A percentile compares a stretch with the other conserved stretches of the same genome.
Evolutionary conservation across 2,329 filamentous ascomycete genomes (phyloP).

Genomic region (Colletotrichum ledebouriae): DNA sequence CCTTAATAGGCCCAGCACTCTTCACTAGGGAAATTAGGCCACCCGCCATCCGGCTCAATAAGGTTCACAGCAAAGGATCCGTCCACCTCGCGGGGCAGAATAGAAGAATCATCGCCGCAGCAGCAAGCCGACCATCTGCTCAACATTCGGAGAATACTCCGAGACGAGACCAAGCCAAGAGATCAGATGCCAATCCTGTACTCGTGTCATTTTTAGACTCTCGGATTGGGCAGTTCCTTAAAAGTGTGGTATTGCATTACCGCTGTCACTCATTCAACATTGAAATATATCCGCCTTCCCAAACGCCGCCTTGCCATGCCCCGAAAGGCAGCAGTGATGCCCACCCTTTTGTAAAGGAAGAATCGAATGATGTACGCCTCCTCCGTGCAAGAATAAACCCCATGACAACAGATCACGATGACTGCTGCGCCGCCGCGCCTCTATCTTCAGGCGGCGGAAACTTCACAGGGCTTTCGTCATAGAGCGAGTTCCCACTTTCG

Average conservation of each 20-base stretch:
- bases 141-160: no score
- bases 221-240: not conserved
- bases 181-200: no score
- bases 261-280: conserved; percentile 38
- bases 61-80: no score
- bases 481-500: conserved; percentile 43
- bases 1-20: no score
- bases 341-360: conserved; percentile 34
- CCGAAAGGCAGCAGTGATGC: conserved; percentile 38
- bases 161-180: no score
- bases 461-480: conserved; percentile 40
- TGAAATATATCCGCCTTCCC: conserved; percentile 27
- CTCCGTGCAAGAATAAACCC: not conserved
- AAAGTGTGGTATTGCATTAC: conserved; percentile 41
- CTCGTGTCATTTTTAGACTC: no score
- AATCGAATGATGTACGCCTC: conserved; percentile 14
- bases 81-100: no score
- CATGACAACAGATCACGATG: not conserved
- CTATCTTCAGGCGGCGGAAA: conserved; percentile 16
- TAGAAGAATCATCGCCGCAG: no score
- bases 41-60: no score
- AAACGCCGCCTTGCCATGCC: conserved; percentile 41
- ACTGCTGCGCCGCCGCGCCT: conserved; percentile 1
- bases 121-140: no score
- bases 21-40: no score